phyloP scores from a whole-genome alignment of 179 eudicot species.

The Vitellaria paradoxa region DNA sequence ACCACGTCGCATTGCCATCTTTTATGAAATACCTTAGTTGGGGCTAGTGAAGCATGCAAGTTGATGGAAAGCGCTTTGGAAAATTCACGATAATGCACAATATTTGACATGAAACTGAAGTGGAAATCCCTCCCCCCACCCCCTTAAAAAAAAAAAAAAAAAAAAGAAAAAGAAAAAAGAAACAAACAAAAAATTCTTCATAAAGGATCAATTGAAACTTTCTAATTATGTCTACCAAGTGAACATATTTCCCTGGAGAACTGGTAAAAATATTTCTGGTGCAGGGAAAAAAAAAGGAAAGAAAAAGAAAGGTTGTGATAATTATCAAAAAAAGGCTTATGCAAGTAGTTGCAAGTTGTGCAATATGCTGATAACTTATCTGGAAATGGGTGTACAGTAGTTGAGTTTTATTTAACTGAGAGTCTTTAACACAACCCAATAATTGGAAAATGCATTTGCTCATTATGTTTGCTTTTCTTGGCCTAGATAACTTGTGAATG shows the following conservation, averaged over 20 bases:
- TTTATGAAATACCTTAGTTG: neutral
- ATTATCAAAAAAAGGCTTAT: neutral
- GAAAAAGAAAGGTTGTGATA: neutral
- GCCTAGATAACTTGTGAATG: neutral
- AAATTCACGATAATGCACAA: neutral
- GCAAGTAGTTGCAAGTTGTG: neutral
- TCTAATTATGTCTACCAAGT: neutral
- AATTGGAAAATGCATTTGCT: neutral
- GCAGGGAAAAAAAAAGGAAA: too few relatives aligned
- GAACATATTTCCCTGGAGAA: neutral
- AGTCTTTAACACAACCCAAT: neutral
- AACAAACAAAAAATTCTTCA: too few relatives aligned
- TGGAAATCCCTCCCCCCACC: too few relatives aligned
- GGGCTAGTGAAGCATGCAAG: neutral
- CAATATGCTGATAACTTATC: neutral
- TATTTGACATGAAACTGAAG: neutral
- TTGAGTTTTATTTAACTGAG: neutral
- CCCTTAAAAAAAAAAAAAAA: too few relatives aligned
- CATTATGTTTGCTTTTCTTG: neutral
- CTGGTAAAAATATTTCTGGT: neutral
- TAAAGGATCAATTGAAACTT: neutral
- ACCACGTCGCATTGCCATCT: neutral
- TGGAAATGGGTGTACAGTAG: neutral
- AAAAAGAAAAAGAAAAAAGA: too few relatives aligned
- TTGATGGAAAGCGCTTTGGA: neutral